Evolutionary conservation across 768 basidiomycete genomes (phyloP).

Genomic region (Lactarius evosmus): DNA sequence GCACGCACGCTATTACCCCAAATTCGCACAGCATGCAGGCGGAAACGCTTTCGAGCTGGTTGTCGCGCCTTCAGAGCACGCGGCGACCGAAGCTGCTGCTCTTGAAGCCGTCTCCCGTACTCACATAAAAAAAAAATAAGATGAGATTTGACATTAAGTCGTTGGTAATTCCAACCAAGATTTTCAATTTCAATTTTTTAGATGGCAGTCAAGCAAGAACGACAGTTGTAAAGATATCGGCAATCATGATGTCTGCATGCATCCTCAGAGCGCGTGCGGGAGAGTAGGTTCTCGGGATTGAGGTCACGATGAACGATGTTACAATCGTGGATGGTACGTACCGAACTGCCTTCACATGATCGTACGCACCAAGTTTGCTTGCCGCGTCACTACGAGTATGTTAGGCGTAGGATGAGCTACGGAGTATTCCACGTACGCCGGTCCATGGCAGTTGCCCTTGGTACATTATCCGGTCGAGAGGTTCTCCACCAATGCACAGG

Average conservation of each 20-base stretch:
- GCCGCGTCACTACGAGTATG: slow-evolving; percentile 67
- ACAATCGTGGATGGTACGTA: slow-evolving; percentile 87
- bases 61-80: too few species aligned
- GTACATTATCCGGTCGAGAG: slow-evolving; percentile 99
- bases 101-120: too few species aligned
- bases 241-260: slow-evolving; percentile 96
- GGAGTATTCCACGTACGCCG: slow-evolving; percentile 48
- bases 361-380: slow-evolving; percentile 78
- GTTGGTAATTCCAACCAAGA: too few species aligned
- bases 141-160: too few species aligned
- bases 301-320: slow-evolving; percentile 96
- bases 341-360: slow-evolving; percentile 82
- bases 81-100: too few species aligned
- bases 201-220: too few species aligned
- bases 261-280: slow-evolving; percentile 84
- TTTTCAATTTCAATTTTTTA: too few species aligned
- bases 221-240: too few species aligned
- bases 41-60: too few species aligned
- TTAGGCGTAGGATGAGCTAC: slow-evolving; percentile 31
- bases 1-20: too few species aligned
- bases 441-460: slow-evolving; percentile 94
- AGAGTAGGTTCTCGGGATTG: slow-evolving; percentile 97
- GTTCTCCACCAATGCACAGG: slow-evolving; percentile 94
- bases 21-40: too few species aligned
- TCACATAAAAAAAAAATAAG: too few species aligned